phyloP scores from a whole-genome alignment of 345 rosid species.

The Brassica juncea region DNA sequence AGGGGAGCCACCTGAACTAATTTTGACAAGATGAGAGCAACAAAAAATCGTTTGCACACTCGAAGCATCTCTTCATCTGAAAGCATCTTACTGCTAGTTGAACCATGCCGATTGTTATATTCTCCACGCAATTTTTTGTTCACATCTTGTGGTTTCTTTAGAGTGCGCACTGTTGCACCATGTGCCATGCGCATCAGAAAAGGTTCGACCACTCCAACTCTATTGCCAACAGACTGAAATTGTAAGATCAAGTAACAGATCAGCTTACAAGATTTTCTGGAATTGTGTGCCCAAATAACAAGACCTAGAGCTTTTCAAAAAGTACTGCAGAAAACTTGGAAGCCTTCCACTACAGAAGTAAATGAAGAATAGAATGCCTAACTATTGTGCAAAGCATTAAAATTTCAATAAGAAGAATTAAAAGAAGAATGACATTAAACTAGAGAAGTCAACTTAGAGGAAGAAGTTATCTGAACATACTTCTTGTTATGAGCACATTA shows the following conservation, averaged over 20 bases:
- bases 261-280: slow-evolving; percentile 13
- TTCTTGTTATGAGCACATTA: slow-evolving; percentile 10
- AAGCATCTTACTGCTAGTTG: slow-evolving; percentile 47
- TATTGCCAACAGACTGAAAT: slow-evolving; percentile 92
- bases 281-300: slow-evolving; percentile 13
- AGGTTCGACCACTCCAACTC: slow-evolving; percentile 90
- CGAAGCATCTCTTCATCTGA: slow-evolving; percentile 79
- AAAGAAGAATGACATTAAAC: slow-evolving; percentile 9
- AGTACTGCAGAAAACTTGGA: slow-evolving; percentile 6
- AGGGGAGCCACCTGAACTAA: slow-evolving; percentile 71
- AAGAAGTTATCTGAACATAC: slow-evolving; percentile 15
- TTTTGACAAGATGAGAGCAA: slow-evolving; percentile 93
- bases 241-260: slow-evolving; percentile 24
- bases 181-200: slow-evolving; percentile 99
- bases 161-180: slow-evolving; percentile 70
- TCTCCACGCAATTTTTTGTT: slow-evolving; percentile 49
- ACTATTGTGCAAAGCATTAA: slow-evolving; percentile 1
- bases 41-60: slow-evolving; percentile 92
- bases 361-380: not conserved
- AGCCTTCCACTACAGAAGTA: not conserved
- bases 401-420: slow-evolving; percentile 7
- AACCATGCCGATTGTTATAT: slow-evolving; percentile 45
- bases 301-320: slow-evolving; percentile 9
- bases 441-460: slow-evolving; percentile 11
- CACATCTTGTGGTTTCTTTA: slow-evolving; percentile 48